Conservation (phyloP, 371 early-diverging fungal genomes). For the Rhizomucor miehei region DNA sequence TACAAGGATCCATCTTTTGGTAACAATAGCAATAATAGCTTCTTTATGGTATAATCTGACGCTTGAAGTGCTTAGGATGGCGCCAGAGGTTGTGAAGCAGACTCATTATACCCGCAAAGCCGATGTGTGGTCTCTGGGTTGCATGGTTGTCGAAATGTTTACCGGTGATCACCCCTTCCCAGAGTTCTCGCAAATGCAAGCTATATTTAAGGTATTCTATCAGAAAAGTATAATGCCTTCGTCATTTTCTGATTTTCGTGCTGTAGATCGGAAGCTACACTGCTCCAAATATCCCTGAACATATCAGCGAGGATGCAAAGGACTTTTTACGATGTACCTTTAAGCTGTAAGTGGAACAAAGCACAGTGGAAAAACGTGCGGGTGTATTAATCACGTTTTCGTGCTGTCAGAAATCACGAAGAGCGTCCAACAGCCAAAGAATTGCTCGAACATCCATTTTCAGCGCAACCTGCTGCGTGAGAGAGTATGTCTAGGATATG, state of each 20-base stretch:
- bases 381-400: constrained; percentile 1
- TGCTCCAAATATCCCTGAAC: constrained; percentile 76
- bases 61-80: constrained; percentile 61
- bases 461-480: background rate
- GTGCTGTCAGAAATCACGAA: constrained; percentile 50
- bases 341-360: constrained; percentile 50
- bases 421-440: constrained; percentile 59
- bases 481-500: no score
- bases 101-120: constrained; percentile 79
- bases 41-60: background rate
- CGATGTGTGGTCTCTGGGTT: constrained; percentile 90
- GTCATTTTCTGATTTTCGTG: background rate
- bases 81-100: constrained; percentile 91
- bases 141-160: constrained; percentile 95
- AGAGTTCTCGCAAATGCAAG: constrained; percentile 89
- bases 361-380: background rate
- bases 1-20: constrained; percentile 87
- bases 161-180: constrained; percentile 94
- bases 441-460: constrained; percentile 58
- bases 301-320: constrained; percentile 66
- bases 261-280: constrained; percentile 74
- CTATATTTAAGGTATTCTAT: constrained; percentile 71
- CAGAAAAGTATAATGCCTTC: background rate
- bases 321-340: constrained; percentile 82
- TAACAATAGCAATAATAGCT: constrained; percentile 1